These are phyloP conservation scores for Xerocomus nothofagi DNA, from an alignment of 1,284 basidiomycete genomes.

Conservation along the genomic window DNA sequence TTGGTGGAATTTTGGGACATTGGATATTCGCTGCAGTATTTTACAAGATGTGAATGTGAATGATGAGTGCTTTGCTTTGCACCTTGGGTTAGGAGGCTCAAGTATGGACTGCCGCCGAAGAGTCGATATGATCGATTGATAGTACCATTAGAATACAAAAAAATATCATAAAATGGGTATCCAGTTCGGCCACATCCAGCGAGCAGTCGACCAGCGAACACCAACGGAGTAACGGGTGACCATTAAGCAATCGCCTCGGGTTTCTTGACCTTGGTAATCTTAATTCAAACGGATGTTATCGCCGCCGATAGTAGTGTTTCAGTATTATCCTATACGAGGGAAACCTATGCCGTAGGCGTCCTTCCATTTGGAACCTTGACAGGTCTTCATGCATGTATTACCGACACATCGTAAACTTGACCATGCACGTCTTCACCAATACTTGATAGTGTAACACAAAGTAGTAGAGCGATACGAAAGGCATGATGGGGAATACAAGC, in stretches of 20 bases:
- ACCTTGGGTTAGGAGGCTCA: not conserved
- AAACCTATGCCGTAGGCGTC: slow-evolving; percentile 9
- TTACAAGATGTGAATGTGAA: not conserved
- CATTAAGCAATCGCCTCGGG: not conserved
- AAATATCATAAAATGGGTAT: not conserved
- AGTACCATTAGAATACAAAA: slow-evolving; percentile 6
- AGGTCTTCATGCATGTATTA: slow-evolving; percentile 37
- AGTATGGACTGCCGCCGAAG: not conserved
- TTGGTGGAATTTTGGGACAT: slow-evolving; percentile 8
- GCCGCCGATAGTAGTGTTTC: slow-evolving; percentile 3
- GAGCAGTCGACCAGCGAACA: not conserved
- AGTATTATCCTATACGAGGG: slow-evolving; percentile 17
- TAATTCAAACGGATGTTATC: slow-evolving; percentile 26
- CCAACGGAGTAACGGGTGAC: not conserved
- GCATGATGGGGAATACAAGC: slow-evolving; percentile 37
- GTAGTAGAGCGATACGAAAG: slow-evolving; percentile 41
- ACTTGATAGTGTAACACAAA: slow-evolving; percentile 43
- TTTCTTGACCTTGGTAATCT: slow-evolving; percentile 24
- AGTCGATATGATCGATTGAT: slow-evolving; percentile 1
- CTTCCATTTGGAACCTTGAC: slow-evolving; percentile 28
- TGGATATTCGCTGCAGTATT: not conserved
- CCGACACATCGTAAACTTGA: slow-evolving; percentile 38
- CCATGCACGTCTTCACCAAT: slow-evolving; percentile 40
- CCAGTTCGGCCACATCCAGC: not conserved
- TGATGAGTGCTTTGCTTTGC: not conserved